Conservation (phyloP, 1,284 basidiomycete genomes). For the Trametes polyzona region DNA sequence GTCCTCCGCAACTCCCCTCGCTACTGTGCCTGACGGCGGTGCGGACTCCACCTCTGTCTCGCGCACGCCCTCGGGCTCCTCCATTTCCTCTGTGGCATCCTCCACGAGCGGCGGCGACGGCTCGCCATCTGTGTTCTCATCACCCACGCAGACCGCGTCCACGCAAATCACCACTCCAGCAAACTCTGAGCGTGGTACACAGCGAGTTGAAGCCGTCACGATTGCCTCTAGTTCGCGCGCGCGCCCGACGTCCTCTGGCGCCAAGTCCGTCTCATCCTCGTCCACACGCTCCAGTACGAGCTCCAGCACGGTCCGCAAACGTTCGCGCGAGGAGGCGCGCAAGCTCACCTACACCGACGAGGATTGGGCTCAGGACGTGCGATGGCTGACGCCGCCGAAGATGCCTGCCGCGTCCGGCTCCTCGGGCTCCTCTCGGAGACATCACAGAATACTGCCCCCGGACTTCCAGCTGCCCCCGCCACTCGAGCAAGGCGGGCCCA, state of each 20-base stretch:
- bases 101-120: conserved; percentile 39
- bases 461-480: conserved; percentile 28
- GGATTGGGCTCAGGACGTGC: conserved; percentile 67
- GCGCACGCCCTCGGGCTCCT: conserved; percentile 32
- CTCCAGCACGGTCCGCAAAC: conserved; percentile 31
- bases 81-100: conserved; percentile 42
- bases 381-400: conserved; percentile 57
- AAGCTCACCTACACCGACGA: conserved; percentile 48
- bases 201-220: conserved; percentile 29
- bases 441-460: conserved; percentile 24
- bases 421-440: conserved; percentile 25
- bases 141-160: conserved; percentile 33
- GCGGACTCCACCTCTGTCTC: conserved; percentile 26
- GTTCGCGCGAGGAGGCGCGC: conserved; percentile 34
- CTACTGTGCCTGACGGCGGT: conserved; percentile 14
- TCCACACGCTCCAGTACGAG: conserved; percentile 17
- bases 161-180: conserved; percentile 33
- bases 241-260: conserved; percentile 18
- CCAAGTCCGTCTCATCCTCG: conserved; percentile 22
- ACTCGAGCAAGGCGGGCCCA: not conserved
- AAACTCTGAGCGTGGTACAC: conserved; percentile 28
- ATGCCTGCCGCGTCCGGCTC: conserved; percentile 31
- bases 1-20: conserved; percentile 6
- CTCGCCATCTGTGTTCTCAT: conserved; percentile 31
- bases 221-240: conserved; percentile 28